Conservation (phyloP, 345 rosid species). For the Brassica napus region DNA sequence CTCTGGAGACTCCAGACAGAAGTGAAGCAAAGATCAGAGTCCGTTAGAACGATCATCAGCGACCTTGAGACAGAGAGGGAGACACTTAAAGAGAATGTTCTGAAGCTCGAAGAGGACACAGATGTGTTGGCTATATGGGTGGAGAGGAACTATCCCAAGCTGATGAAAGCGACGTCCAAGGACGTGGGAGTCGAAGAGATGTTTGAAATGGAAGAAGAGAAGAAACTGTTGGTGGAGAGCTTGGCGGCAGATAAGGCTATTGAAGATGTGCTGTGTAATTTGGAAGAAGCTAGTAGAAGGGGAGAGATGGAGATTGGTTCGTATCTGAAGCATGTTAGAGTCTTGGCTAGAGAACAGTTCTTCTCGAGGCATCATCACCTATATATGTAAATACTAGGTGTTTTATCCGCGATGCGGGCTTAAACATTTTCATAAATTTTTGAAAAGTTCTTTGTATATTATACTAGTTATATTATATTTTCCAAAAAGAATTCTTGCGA, state of each 20-base stretch:
- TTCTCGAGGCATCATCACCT: not conserved
- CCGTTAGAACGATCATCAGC: conserved; percentile 12
- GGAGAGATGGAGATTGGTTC: conserved; percentile 45
- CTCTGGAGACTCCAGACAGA: conserved; percentile 44
- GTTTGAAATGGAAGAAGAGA: conserved; percentile 36
- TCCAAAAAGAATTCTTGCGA: too few species aligned
- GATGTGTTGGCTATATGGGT: conserved; percentile 50
- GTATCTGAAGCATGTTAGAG: conserved; percentile 62
- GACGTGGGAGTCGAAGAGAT: conserved; percentile 31
- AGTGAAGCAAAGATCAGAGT: conserved; percentile 34
- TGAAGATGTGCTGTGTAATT: conserved; percentile 54
- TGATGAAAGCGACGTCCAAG: not conserved
- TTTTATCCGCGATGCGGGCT: too few species aligned
- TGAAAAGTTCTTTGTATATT: too few species aligned
- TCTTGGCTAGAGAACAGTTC: conserved; percentile 65
- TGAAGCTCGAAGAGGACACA: conserved; percentile 25
- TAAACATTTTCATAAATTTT: too few species aligned
- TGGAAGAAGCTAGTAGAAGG: conserved; percentile 54
- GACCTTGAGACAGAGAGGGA: conserved; percentile 48
- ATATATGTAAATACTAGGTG: too few species aligned
- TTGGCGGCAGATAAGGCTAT: conserved; percentile 51
- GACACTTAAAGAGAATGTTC: conserved; percentile 38
- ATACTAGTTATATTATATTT: too few species aligned
- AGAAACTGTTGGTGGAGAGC: conserved; percentile 34
- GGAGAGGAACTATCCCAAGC: conserved; percentile 32